A percentile compares a stretch with the other conserved stretches of the same genome.
phyloP scores from a whole-genome alignment of 495 filamentous ascomycete genomes.

The Tuber magnatum region DNA sequence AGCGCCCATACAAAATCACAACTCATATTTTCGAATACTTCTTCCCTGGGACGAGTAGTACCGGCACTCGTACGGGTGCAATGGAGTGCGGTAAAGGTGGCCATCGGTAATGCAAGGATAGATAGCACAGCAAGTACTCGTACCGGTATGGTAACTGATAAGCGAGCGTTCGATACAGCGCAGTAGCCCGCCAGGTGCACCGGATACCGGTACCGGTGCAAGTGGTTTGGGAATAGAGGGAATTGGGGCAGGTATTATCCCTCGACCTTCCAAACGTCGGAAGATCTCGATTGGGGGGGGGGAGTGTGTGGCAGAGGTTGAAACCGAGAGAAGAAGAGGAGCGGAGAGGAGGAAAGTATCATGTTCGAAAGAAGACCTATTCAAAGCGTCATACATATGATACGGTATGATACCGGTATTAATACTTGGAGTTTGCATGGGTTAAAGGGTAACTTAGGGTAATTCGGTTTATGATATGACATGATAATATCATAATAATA shows the following conservation, averaged over 20 bases:
- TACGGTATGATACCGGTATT: background rate
- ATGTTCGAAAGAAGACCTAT: background rate
- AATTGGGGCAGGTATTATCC: background rate
- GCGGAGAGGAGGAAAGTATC: background rate
- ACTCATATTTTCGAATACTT: no score
- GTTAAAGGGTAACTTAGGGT: no score
- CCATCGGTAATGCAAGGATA: background rate
- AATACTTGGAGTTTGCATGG: no score
- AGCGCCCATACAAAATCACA: no score
- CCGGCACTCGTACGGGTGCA: no score
- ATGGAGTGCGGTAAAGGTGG: background rate
- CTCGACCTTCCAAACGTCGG: background rate
- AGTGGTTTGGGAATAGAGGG: background rate
- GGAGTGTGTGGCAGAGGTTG: background rate
- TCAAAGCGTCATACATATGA: background rate
- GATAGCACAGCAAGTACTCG: background rate
- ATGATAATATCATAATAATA: no score
- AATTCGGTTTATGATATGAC: no score
- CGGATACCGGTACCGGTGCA: background rate
- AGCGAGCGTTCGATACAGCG: background rate
- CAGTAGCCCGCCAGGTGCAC: background rate
- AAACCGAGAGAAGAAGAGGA: background rate
- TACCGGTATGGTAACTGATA: background rate
- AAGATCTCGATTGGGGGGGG: background rate
- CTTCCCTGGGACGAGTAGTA: no score